Conservation (phyloP, 352 stramenopile species). For the Globisporangium nunn region DNA sequence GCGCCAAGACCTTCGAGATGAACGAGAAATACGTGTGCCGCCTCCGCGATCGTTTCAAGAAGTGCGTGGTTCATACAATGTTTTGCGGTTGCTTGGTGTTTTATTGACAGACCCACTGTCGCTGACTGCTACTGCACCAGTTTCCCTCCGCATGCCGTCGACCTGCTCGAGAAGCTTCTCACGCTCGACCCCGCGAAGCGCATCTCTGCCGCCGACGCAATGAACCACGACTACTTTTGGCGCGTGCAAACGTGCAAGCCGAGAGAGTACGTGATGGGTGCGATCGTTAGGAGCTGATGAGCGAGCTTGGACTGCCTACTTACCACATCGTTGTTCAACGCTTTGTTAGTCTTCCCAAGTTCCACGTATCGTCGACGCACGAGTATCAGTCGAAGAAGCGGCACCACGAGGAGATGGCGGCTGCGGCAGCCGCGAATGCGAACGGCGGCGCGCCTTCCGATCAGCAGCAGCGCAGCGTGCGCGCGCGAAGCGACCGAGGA, state of each 20-base stretch:
- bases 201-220: conserved; percentile 91
- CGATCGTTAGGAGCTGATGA: neutral
- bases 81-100: neutral
- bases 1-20: conserved; percentile 55
- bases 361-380: conserved; percentile 74
- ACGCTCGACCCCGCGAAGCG: conserved; percentile 92
- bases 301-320: neutral
- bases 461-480: conserved; percentile 15
- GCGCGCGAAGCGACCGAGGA: conserved; percentile 3
- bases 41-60: conserved; percentile 73
- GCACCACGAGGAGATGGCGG: conserved; percentile 66
- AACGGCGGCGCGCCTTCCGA: conserved; percentile 2
- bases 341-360: conserved; percentile 67
- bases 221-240: conserved; percentile 97
- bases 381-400: conserved; percentile 87
- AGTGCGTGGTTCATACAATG: conserved; percentile 23
- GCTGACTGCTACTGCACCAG: conserved; percentile 16
- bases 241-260: conserved; percentile 80
- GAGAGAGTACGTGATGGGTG: conserved; percentile 46
- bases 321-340: too few species aligned
- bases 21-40: conserved; percentile 76
- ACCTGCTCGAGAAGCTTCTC: conserved; percentile 92
- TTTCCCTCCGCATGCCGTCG: conserved; percentile 71
- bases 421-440: conserved; percentile 27
- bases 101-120: too few species aligned